A percentile compares a stretch with the other conserved stretches of the same genome.
These are phyloP conservation scores for Begonia masoniana DNA, from an alignment of 306 rosid species.

Conservation along the genomic window DNA sequence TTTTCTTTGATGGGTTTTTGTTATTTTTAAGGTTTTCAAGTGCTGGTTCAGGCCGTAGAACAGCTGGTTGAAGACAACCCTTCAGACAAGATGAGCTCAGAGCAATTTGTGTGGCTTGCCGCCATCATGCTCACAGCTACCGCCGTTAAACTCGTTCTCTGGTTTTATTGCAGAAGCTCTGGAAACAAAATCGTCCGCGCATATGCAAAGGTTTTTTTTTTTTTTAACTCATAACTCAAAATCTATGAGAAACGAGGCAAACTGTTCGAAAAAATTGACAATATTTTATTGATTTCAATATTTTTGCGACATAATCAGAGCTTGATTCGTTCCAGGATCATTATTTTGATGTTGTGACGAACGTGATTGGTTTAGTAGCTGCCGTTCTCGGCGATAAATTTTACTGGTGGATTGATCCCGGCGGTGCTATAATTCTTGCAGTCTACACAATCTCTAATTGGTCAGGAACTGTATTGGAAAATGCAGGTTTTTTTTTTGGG, in stretches of 20 bases:
- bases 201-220: slow-evolving; percentile 54
- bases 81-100: slow-evolving; percentile 34
- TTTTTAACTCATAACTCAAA: neutral
- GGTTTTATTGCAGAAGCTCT: slow-evolving; percentile 81
- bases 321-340: slow-evolving; percentile 53
- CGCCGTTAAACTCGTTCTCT: slow-evolving; percentile 62
- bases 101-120: slow-evolving; percentile 57
- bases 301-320: too few species aligned
- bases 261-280: too few species aligned
- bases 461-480: slow-evolving; percentile 86
- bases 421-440: slow-evolving; percentile 84
- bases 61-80: slow-evolving; percentile 38
- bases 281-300: too few species aligned
- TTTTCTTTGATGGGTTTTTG: neutral
- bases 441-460: slow-evolving; percentile 75
- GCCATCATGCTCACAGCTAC: slow-evolving; percentile 72
- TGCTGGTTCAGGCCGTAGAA: slow-evolving; percentile 57
- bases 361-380: slow-evolving; percentile 70
- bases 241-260: too few species aligned
- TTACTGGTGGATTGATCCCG: slow-evolving; percentile 93
- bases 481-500: slow-evolving; percentile 44
- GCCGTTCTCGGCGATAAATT: slow-evolving; percentile 75
- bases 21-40: slow-evolving; percentile 64
- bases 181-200: slow-evolving; percentile 80
- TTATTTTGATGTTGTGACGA: slow-evolving; percentile 87